Evolutionary conservation across 106 monocot species (phyloP).

Genomic region (Allium fistulosum): DNA sequence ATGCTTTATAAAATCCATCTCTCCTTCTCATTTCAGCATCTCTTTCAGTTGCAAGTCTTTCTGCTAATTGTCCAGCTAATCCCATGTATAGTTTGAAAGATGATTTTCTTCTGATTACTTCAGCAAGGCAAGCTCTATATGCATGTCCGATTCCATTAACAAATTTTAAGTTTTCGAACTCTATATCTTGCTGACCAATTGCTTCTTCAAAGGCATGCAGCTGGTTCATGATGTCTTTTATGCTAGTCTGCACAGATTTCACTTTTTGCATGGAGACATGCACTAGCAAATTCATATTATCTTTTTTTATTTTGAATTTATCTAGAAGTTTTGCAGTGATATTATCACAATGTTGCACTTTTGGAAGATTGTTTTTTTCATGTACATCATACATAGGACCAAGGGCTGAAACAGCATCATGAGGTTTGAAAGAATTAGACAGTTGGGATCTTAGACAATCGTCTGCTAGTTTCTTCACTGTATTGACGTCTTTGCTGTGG

Average conservation of each 20-base stretch:
- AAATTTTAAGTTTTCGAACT: slow-evolving; percentile 61
- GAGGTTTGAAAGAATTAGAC: slow-evolving; percentile 63
- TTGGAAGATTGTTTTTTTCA: slow-evolving; percentile 73
- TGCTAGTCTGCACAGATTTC: slow-evolving; percentile 48
- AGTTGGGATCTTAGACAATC: slow-evolving; percentile 57
- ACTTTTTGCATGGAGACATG: slow-evolving; percentile 86
- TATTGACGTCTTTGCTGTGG: slow-evolving; percentile 88
- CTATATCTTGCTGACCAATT: slow-evolving; percentile 77
- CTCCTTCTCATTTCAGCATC: slow-evolving; percentile 68
- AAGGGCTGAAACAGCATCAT: slow-evolving; percentile 90
- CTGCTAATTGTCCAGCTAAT: slow-evolving; percentile 78
- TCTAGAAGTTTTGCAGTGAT: slow-evolving; percentile 46
- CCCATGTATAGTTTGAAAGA: slow-evolving; percentile 89
- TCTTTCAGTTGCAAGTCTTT: slow-evolving; percentile 79
- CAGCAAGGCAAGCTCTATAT: slow-evolving; percentile 87
- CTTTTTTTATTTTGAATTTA: slow-evolving; percentile 58
- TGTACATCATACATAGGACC: slow-evolving; percentile 93
- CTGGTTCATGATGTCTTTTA: slow-evolving; percentile 65
- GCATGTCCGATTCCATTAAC: slow-evolving; percentile 69
- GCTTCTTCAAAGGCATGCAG: slow-evolving; percentile 91
- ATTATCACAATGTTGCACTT: slow-evolving; percentile 52
- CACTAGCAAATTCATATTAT: slow-evolving; percentile 66
- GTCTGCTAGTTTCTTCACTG: slow-evolving; percentile 87
- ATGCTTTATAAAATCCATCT: slow-evolving; percentile 61
- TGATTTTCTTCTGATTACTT: slow-evolving; percentile 71